These are phyloP conservation scores for Groenewaldozyma salmanticensis DNA, from an alignment of 805 yeast species.

Conservation along the genomic window DNA sequence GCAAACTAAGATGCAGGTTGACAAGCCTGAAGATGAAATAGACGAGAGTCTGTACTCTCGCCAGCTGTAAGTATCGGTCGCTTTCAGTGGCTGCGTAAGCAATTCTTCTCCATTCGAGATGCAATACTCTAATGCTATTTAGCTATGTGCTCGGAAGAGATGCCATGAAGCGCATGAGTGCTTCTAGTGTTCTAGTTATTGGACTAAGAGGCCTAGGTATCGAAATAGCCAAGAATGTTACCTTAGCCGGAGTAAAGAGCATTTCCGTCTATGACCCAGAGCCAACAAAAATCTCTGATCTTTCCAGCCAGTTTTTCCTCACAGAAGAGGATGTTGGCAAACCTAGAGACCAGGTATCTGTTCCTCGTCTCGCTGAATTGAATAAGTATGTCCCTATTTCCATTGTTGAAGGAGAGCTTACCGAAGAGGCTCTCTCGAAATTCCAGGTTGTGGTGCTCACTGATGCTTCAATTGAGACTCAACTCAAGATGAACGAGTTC, in stretches of 20 bases:
- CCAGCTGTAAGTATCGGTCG: slow-evolving; percentile 59
- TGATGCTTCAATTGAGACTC: slow-evolving; percentile 69
- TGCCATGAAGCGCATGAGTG: slow-evolving; percentile 96
- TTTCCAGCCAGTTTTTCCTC: slow-evolving; percentile 85
- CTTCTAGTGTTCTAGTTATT: slow-evolving; percentile 80
- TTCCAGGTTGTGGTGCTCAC: slow-evolving; percentile 81
- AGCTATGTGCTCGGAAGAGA: slow-evolving; percentile 87
- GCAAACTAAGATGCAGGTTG: slow-evolving; percentile 23
- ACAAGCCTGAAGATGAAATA: slow-evolving; percentile 35
- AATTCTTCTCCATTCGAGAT: neutral
- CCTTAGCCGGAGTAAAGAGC: slow-evolving; percentile 94
- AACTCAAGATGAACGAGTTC: slow-evolving; percentile 60
- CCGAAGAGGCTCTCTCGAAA: slow-evolving; percentile 41
- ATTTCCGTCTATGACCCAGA: slow-evolving; percentile 76
- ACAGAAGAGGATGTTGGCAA: slow-evolving; percentile 63
- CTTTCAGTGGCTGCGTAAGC: slow-evolving; percentile 4
- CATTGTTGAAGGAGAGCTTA: slow-evolving; percentile 44
- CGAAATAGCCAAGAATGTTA: slow-evolving; percentile 94
- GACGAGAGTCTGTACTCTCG: slow-evolving; percentile 95
- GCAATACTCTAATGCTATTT: neutral
- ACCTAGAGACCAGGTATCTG: slow-evolving; percentile 65
- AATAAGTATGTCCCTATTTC: slow-evolving; percentile 85
- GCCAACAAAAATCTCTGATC: slow-evolving; percentile 55
- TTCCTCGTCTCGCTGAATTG: slow-evolving; percentile 62
- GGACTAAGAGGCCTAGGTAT: slow-evolving; percentile 91